phyloP scores from a whole-genome alignment of 225 moss, liverwort and hornwort genomes.

The Thuidium tamariscinum region DNA sequence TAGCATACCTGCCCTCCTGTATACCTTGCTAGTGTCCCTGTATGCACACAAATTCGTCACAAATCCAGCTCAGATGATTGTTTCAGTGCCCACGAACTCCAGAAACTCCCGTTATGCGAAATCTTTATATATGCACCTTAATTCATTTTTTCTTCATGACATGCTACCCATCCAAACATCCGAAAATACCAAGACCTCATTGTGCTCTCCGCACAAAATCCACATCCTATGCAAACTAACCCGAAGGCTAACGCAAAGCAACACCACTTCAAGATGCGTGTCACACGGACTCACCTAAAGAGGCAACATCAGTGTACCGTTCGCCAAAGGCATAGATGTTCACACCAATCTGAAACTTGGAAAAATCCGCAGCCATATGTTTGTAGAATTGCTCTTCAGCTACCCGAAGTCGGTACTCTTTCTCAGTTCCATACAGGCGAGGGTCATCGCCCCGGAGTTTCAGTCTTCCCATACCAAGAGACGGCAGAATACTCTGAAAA shows the following conservation, averaged over 20 bases:
- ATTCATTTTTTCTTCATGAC: neutral
- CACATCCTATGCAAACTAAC: neutral
- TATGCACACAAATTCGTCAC: neutral
- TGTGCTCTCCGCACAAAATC: neutral
- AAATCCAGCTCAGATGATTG: neutral
- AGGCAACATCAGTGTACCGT: conserved; percentile 83
- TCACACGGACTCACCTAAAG: conserved; percentile 48
- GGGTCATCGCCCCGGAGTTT: conserved; percentile 90
- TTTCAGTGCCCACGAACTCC: neutral
- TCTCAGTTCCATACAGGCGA: conserved; percentile 85
- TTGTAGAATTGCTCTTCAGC: conserved; percentile 95
- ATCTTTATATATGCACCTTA: neutral
- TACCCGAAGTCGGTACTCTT: conserved; percentile 60
- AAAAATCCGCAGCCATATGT: conserved; percentile 93
- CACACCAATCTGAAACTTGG: conserved; percentile 90
- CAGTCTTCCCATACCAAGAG: conserved; percentile 82
- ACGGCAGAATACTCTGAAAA: conserved; percentile 88
- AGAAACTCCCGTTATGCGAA: neutral
- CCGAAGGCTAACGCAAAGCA: neutral
- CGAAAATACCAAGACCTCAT: neutral
- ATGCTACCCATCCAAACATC: neutral
- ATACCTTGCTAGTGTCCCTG: conserved; percentile 83
- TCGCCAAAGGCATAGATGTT: conserved; percentile 87
- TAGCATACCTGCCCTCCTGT: conserved; percentile 87
- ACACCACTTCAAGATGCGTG: neutral